Percentiles rank a stretch among this genome's conserved stretches.
phyloP scores from a whole-genome alignment of 495 filamentous ascomycete genomes.

The Penicillium egyptiacum region DNA sequence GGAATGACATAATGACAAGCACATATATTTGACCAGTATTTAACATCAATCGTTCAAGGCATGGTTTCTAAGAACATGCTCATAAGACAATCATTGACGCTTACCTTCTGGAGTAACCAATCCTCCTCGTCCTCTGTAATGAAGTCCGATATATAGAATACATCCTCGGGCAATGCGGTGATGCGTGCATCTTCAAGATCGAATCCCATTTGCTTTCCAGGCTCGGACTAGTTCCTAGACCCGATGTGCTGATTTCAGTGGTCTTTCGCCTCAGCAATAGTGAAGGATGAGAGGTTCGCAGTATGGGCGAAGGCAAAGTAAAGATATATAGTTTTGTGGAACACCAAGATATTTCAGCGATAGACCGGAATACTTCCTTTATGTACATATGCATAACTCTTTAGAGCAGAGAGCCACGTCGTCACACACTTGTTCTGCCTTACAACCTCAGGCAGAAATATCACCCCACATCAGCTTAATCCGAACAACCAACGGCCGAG shows the following conservation, averaged over 20 bases:
- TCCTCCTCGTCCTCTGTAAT: slow-evolving; percentile 75
- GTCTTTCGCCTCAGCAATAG: neutral
- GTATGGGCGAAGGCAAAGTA: neutral
- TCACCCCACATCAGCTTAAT: slow-evolving; percentile 8
- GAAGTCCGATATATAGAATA: slow-evolving; percentile 89
- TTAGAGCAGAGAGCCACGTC: neutral
- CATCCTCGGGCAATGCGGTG: slow-evolving; percentile 57
- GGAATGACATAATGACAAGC: neutral
- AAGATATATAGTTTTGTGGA: neutral
- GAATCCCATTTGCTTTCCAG: slow-evolving; percentile 13
- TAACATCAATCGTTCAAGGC: neutral
- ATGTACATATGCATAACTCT: neutral
- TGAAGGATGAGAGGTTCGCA: neutral
- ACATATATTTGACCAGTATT: neutral
- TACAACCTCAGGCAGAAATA: slow-evolving; percentile 9
- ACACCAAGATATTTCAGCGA: too few relatives aligned
- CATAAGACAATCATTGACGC: slow-evolving; percentile 2
- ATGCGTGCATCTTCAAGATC: slow-evolving; percentile 53
- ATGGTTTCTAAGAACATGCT: neutral
- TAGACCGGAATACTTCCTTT: too few relatives aligned
- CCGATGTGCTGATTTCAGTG: neutral
- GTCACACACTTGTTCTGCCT: slow-evolving; percentile 12
- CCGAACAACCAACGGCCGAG: slow-evolving; percentile 3
- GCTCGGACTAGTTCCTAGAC: neutral
- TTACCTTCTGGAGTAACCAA: slow-evolving; percentile 66